Evolutionary conservation across 495 filamentous ascomycete genomes (phyloP), one percentile per base, ranked within the genome.

Genomic region (Xylaria nigripes): DNA sequence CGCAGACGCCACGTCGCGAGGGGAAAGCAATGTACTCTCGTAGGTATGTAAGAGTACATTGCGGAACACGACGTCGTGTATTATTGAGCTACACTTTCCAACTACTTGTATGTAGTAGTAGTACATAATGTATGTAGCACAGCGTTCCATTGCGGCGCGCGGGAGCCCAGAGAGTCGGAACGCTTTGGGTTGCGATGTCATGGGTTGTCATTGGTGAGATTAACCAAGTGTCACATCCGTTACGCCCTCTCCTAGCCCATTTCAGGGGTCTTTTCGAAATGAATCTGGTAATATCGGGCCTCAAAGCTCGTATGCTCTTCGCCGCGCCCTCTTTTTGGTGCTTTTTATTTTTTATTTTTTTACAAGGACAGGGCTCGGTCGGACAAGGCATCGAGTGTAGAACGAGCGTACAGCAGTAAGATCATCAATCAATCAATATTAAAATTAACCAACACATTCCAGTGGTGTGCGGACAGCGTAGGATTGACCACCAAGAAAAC

Each of bases 131-230:
- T 29, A 29, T 9, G 4, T 29, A 29, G 27, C 27, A 9, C 1
- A 18, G 36, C 6, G 32, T 36, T 36, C 32, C 32, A 36, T 36
- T 44, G 45, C 24, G 43, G 51, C 44, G 51, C 51, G 30, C 44
- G 30, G 34, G 45, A 42, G 42, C 51, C 51, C 51, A 48, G 51
- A 54, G 51, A 48, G 34, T 24, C 44, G 51, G 51, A 48, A 54
- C 51, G 15, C 42, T 47, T 40, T 45, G 42, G 23, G 22, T 24
- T 47, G 32, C 2, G 12, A 6, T 34, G 32, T 10, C 32, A 34
- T 34, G 32, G 32, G 36, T 36, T 12, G 2, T 9, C 32, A 36
- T 36, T 29, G 32, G 36, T 40, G 36, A 40, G 36, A 16, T 8
- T 40, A n/a, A 12, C 36, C 3, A 9, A n/a, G 36, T 40, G n/a